Conservation (phyloP, 495 filamentous ascomycete genomes). For the Penicillium arizonense region DNA sequence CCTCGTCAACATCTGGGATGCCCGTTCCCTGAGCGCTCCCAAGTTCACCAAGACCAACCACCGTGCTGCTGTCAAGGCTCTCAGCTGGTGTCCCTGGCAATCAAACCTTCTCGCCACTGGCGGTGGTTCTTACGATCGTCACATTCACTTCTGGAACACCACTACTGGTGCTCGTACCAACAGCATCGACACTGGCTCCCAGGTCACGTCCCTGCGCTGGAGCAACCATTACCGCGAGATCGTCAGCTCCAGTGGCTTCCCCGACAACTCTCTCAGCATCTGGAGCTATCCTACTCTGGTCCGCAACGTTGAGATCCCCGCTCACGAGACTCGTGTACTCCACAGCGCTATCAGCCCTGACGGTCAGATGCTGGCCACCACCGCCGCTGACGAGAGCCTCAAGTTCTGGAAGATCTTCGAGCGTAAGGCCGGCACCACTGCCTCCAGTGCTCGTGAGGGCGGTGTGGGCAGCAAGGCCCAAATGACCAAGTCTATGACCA, state of each 20-base stretch:
- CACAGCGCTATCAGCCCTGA: constrained; percentile 95
- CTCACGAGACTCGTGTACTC: constrained; percentile 95
- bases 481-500: constrained; percentile 95
- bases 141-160: constrained; percentile 99
- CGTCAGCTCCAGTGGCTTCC: constrained; percentile 93
- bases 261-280: constrained; percentile 97
- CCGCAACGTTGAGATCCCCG: constrained; percentile 96
- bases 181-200: constrained; percentile 96
- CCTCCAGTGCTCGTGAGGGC: constrained; percentile 53
- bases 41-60: constrained; percentile 99
- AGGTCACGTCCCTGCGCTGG: constrained; percentile 95
- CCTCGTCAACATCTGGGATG: constrained; percentile 98
- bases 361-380: constrained; percentile 94
- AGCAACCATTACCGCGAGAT: constrained; percentile 96
- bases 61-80: constrained; percentile 94
- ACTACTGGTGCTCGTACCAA: constrained; percentile 96
- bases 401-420: constrained; percentile 99
- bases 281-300: constrained; percentile 98
- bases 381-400: constrained; percentile 91
- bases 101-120: constrained; percentile 94
- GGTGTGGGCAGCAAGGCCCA: constrained; percentile 62
- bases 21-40: constrained; percentile 83
- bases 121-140: constrained; percentile 91
- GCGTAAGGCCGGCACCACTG: constrained; percentile 79
- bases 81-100: constrained; percentile 99